These are phyloP conservation scores for Gaillardinia entomophila DNA, from an alignment of 805 yeast genomes.

Conservation along the genomic window DNA sequence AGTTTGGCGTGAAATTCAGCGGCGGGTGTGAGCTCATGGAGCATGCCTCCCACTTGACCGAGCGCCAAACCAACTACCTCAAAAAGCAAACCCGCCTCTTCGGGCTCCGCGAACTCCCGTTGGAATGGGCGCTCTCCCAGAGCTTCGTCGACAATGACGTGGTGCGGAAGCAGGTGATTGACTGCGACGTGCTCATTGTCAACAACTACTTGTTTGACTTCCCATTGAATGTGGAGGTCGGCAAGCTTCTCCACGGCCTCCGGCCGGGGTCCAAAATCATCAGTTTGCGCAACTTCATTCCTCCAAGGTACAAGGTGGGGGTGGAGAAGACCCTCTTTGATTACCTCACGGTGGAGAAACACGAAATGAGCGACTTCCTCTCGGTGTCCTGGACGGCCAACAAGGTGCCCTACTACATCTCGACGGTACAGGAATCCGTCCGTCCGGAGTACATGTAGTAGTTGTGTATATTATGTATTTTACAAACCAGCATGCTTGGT, in stretches of 20 bases:
- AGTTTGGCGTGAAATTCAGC: slow-evolving; percentile 67
- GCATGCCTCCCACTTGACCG: slow-evolving; percentile 67
- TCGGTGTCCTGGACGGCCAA: slow-evolving; percentile 91
- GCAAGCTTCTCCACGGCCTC: slow-evolving; percentile 55
- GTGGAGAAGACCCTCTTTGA: slow-evolving; percentile 53
- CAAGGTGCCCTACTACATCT: slow-evolving; percentile 71
- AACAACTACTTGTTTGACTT: slow-evolving; percentile 83
- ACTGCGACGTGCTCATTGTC: slow-evolving; percentile 67
- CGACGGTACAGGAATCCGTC: slow-evolving; percentile 51
- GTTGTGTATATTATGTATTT: not conserved
- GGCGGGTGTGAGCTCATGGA: slow-evolving; percentile 91
- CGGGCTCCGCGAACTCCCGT: slow-evolving; percentile 57
- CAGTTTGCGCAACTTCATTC: slow-evolving; percentile 72
- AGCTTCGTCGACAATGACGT: slow-evolving; percentile 64
- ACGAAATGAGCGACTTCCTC: slow-evolving; percentile 54
- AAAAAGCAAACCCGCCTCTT: slow-evolving; percentile 50
- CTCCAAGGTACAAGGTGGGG: slow-evolving; percentile 66
- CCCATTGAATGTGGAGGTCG: slow-evolving; percentile 62
- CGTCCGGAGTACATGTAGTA: slow-evolving; percentile 25
- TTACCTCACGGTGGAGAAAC: slow-evolving; percentile 55
- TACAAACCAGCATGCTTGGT: not conserved
- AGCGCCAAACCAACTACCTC: slow-evolving; percentile 54
- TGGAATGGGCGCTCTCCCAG: slow-evolving; percentile 55
- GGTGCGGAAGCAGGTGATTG: slow-evolving; percentile 49
- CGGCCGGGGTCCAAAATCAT: slow-evolving; percentile 75